Conservation (phyloP, 768 basidiomycete species). For the Clavulina sp. region DNA sequence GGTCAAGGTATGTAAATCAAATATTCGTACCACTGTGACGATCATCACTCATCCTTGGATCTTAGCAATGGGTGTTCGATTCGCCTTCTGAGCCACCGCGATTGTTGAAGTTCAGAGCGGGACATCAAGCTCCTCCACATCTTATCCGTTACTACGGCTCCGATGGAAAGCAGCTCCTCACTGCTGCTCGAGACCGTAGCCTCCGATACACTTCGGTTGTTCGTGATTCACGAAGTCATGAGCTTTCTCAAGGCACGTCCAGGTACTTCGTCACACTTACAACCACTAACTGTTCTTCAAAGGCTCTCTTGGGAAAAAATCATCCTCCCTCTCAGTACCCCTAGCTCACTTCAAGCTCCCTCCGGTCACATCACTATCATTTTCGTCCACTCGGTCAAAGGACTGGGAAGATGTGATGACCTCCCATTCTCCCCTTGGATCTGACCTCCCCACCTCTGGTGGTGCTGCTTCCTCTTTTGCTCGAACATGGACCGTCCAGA, state of each 20-base stretch:
- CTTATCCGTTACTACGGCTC: conserved; percentile 88
- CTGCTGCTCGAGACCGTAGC: conserved; percentile 75
- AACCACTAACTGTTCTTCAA: not conserved
- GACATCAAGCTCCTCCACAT: conserved; percentile 81
- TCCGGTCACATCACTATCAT: conserved; percentile 57
- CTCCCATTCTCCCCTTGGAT: conserved; percentile 33
- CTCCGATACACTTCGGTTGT: conserved; percentile 84
- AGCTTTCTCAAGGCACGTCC: conserved; percentile 71
- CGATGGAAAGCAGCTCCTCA: conserved; percentile 90
- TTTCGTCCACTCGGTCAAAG: conserved; percentile 63
- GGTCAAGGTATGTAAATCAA: conserved; percentile 47
- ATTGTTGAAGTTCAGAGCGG: conserved; percentile 79
- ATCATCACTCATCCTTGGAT: not conserved
- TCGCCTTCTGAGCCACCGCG: conserved; percentile 73
- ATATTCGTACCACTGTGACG: not conserved
- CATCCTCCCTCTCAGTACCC: conserved; percentile 58
- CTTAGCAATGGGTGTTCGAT: conserved; percentile 95
- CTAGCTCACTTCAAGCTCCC: conserved; percentile 72
- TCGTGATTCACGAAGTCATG: conserved; percentile 84
- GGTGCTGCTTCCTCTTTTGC: conserved; percentile 50
- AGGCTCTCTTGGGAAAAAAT: conserved; percentile 76
- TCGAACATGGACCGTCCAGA: conserved; percentile 73
- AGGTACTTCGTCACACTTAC: not conserved
- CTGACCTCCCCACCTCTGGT: not conserved
- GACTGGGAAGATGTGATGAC: conserved; percentile 98